phyloP scores from a whole-genome alignment of 352 stramenopile species.

The Pythium sp. region DNA sequence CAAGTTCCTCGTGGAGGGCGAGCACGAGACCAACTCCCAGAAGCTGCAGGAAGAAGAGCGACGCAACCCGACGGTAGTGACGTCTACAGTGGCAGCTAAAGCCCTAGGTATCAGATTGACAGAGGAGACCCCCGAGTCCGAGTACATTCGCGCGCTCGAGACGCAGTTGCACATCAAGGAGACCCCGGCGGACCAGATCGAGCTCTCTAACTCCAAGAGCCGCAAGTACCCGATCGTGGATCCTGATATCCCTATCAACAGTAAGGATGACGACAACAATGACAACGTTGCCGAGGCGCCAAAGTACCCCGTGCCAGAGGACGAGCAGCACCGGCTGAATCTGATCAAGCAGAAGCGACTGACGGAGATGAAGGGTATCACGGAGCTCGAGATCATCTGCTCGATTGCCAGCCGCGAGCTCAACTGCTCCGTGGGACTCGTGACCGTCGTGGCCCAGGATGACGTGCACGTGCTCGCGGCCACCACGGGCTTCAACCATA shows the following conservation, averaged over 20 bases:
- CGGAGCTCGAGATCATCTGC: constrained; percentile 59
- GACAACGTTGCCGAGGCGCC: background rate
- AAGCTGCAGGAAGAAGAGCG: background rate
- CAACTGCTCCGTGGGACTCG: constrained; percentile 34
- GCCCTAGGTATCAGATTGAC: background rate
- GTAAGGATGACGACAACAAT: background rate
- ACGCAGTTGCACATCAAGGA: constrained; percentile 11
- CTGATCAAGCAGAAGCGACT: constrained; percentile 27
- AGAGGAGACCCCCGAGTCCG: constrained; percentile 3
- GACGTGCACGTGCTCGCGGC: constrained; percentile 43
- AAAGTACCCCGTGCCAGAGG: constrained; percentile 8
- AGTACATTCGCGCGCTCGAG: constrained; percentile 18
- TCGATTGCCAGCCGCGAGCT: constrained; percentile 35
- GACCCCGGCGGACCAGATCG: constrained; percentile 5
- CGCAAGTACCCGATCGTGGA: constrained; percentile 13
- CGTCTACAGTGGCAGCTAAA: background rate
- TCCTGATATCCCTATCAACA: background rate
- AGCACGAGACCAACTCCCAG: constrained; percentile 8
- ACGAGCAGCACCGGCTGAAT: constrained; percentile 30
- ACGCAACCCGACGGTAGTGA: background rate
- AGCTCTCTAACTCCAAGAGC: constrained; percentile 8
- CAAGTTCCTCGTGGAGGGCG: constrained; percentile 40
- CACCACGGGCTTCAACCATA: constrained; percentile 25
- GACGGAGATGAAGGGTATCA: constrained; percentile 23
- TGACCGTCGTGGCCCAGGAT: constrained; percentile 44